Percentiles rank a stretch among this genome's conserved stretches.
Evolutionary conservation across 805 yeast species (phyloP).

Genomic region (Nakazawaea wickerhamii): DNA sequence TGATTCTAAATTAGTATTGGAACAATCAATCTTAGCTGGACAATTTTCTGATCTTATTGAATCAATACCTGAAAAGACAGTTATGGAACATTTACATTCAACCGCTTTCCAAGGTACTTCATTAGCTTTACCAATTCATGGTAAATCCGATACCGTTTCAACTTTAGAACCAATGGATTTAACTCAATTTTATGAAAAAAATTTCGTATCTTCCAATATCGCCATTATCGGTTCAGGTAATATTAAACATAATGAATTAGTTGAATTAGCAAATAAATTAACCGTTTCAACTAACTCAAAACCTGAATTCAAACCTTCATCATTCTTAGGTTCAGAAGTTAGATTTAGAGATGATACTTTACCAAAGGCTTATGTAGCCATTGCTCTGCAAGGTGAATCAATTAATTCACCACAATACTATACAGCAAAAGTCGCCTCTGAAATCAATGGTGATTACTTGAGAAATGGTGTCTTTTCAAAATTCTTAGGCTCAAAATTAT

Average conservation of each 20-base stretch:
- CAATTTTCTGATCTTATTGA: conserved; percentile 51
- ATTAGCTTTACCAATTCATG: conserved; percentile 68
- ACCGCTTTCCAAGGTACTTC: conserved; percentile 87
- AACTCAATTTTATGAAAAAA: conserved; percentile 45
- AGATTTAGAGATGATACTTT: conserved; percentile 85
- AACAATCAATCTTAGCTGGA: conserved; percentile 41
- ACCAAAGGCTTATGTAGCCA: conserved; percentile 72
- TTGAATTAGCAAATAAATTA: conserved; percentile 54
- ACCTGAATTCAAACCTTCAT: conserved; percentile 42
- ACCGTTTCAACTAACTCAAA: conserved; percentile 47
- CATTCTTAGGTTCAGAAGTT: conserved; percentile 81
- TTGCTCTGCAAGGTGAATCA: conserved; percentile 73
- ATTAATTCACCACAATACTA: conserved; percentile 56
- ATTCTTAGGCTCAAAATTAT: conserved; percentile 62
- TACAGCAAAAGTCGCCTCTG: conserved; percentile 70
- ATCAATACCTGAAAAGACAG: conserved; percentile 47
- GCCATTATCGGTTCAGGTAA: conserved; percentile 70
- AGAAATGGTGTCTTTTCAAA: conserved; percentile 49
- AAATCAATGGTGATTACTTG: conserved; percentile 53
- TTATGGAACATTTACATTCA: conserved; percentile 70
- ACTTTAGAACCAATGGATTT: conserved; percentile 57
- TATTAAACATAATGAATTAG: conserved; percentile 62
- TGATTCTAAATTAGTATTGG: conserved; percentile 36
- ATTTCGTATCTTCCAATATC: conserved; percentile 57
- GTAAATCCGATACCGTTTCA: conserved; percentile 62